Evolutionary conservation across 1,284 basidiomycete genomes (phyloP), one percentile per base, ranked within the genome.

Genomic region (Phellinidium pouzarii): DNA sequence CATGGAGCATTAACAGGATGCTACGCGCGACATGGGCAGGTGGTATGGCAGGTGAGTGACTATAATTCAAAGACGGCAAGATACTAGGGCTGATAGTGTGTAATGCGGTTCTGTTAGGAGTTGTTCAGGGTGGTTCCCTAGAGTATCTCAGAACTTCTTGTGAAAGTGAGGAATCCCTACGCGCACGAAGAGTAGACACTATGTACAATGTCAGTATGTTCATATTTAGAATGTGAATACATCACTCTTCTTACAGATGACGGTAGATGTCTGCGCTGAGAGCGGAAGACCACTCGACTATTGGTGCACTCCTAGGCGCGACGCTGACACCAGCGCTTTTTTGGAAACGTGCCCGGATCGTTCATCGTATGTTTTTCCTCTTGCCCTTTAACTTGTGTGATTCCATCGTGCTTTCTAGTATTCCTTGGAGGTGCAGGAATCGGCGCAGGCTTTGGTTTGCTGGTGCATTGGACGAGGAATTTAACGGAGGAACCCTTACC

Each of bases 211-310:
- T 53, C 11, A 31, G 47, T 50, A 14, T 20, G 5, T n/a, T n/a
- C n/a, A n/a, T n/a, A 43, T 31, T 51, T n/a, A 31, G 20, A 11
- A 19, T n/a, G 25, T 11, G 22, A 29, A 37, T n/a, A 6, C 26
- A 9, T 41, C 9, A 14, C n/a, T 25, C 4, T 36, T 36, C 34
- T 12, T n/a, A 50, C 17, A 11, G 23, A 22, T 42, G 38, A 47
- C 31, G 17, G 7, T 27, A 53, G 55, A 27, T 57, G 26, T 57
- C 46, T 34, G 48, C 54, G 11, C 41, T 57, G 23, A 43, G 55
- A 34, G 55, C 51, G 12, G 47, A 57, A 17, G 55, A 57, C 34
- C 55, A 57, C 36, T 57, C 55, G 27, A 57, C 52, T 14, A 57
- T 57, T n/a, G 55, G 55, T 6, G 51, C 51, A 34, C 27, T 57